Evolutionary conservation across 2,329 filamentous ascomycete species (phyloP).

Genomic region (Neonectria ditissima): DNA sequence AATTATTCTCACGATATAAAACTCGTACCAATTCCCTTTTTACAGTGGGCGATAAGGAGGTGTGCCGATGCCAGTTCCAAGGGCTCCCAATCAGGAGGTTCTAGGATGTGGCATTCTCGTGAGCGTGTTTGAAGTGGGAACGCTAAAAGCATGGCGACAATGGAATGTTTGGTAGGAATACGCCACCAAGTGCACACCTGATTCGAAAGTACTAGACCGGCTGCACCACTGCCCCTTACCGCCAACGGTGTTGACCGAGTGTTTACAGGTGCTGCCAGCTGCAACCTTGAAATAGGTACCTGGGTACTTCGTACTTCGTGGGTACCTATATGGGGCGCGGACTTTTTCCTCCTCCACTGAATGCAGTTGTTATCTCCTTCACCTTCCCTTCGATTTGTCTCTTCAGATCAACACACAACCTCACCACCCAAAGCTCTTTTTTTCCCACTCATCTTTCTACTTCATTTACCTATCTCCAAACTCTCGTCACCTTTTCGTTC

Average conservation of each 20-base stretch:
- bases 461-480: background rate
- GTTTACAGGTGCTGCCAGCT: background rate
- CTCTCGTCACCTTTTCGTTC: background rate
- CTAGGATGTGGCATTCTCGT: background rate
- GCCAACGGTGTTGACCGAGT: background rate
- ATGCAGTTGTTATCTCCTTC: background rate
- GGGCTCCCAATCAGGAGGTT: background rate
- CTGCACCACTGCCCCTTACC: background rate
- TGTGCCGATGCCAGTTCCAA: background rate
- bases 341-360: background rate
- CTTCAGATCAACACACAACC: background rate
- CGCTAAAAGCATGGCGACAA: background rate
- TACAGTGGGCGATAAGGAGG: no score
- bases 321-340: background rate
- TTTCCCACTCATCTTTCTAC: background rate
- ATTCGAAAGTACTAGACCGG: no score
- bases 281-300: background rate
- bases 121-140: background rate
- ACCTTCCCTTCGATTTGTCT: background rate
- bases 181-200: background rate
- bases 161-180: background rate
- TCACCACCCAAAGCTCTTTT: background rate
- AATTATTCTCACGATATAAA: no score
- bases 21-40: background rate
- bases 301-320: background rate